Evolutionary conservation across 371 early-diverging fungal genomes (phyloP).

Genomic region (Amoeboaphelidium occidentale): DNA sequence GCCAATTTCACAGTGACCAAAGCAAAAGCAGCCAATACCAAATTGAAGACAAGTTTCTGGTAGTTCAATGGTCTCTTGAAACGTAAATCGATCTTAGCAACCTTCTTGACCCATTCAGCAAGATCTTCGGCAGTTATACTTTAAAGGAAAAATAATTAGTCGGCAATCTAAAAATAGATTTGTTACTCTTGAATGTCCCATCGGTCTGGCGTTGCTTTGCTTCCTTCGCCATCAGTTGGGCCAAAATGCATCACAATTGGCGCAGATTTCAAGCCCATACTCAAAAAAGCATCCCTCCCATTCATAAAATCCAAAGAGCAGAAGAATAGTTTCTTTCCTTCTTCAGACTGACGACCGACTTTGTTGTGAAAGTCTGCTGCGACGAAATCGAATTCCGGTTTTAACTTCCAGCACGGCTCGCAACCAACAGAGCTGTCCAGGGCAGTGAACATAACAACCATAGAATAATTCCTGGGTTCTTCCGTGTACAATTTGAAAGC

Average conservation of each 20-base stretch:
- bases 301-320: constrained; percentile 40
- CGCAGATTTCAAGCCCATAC: constrained; percentile 33
- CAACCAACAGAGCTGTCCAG: constrained; percentile 36
- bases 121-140: not conserved
- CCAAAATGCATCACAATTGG: constrained; percentile 47
- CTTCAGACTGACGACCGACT: not conserved
- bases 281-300: constrained; percentile 42
- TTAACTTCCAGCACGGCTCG: constrained; percentile 50
- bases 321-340: constrained; percentile 26
- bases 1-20: not conserved
- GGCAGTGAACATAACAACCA: constrained; percentile 48
- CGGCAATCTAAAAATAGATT: no score
- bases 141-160: no score
- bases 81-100: not conserved
- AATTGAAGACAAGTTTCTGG: not conserved
- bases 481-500: constrained; percentile 33
- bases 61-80: not conserved
- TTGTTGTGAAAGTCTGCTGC: constrained; percentile 14
- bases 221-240: constrained; percentile 28
- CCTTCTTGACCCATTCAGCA: not conserved
- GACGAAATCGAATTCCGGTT: constrained; percentile 35
- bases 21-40: not conserved
- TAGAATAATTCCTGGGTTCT: constrained; percentile 45
- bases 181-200: no score
- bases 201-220: no score